Evolutionary conservation across 2,329 filamentous ascomycete genomes (phyloP).

Genomic region (Aspergillus fumigatiaffinis): DNA sequence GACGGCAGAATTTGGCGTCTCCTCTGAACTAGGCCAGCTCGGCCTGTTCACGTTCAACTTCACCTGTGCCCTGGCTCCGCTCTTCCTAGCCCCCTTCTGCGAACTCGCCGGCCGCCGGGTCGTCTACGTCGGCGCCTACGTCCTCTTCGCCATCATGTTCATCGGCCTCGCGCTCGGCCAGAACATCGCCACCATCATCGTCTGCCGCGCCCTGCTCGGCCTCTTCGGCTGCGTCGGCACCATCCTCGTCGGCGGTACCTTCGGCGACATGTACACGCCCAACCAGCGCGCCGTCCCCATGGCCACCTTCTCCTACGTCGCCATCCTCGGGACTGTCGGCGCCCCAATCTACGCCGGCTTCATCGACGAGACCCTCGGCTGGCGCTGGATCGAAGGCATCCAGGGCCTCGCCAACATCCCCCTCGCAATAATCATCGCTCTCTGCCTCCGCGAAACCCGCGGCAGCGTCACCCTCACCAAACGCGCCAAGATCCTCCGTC

Average conservation of each 20-base stretch:
- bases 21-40: conserved; percentile 44
- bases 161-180: conserved; percentile 47
- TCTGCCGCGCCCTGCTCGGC: conserved; percentile 46
- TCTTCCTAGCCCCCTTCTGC: conserved; percentile 49
- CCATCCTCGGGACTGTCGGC: conserved; percentile 50
- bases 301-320: conserved; percentile 48
- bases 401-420: conserved; percentile 51
- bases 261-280: conserved; percentile 48
- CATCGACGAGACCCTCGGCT: conserved; percentile 51
- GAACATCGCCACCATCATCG: conserved; percentile 48
- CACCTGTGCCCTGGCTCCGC: conserved; percentile 45
- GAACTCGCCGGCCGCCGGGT: conserved; percentile 47
- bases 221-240: conserved; percentile 50
- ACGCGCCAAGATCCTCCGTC: conserved; percentile 47
- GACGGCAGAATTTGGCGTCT: conserved; percentile 43
- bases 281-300: conserved; percentile 45
- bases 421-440: conserved; percentile 42
- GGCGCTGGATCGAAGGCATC: conserved; percentile 53
- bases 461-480: conserved; percentile 47
- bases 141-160: conserved; percentile 47
- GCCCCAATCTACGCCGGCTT: conserved; percentile 54
- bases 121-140: conserved; percentile 45
- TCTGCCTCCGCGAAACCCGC: conserved; percentile 47
- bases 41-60: conserved; percentile 51
- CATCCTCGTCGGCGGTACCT: conserved; percentile 49